Evolutionary conservation across 176 grass and related monocot genomes (phyloP).

Genomic region (Rhipidocladum racemiflorum): DNA sequence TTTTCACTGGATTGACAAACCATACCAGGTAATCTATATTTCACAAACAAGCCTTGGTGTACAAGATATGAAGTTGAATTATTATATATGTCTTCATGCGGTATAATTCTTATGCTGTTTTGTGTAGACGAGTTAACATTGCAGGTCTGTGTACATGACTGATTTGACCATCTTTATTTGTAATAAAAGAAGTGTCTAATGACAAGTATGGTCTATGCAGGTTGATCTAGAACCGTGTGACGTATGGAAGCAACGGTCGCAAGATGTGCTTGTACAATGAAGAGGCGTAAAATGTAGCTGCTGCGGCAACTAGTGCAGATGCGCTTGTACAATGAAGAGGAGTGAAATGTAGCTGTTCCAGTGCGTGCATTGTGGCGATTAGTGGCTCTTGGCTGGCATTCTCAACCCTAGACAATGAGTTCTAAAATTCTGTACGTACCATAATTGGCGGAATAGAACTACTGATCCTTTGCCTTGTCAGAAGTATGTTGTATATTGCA

Average conservation of each 20-base stretch:
- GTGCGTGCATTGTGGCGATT: background rate
- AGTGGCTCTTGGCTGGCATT: background rate
- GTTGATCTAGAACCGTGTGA: slow-evolving; percentile 61
- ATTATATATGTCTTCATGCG: background rate
- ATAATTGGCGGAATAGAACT: background rate
- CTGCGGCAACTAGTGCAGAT: background rate
- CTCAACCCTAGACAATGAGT: background rate
- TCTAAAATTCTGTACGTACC: background rate
- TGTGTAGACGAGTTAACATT: background rate
- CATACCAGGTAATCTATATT: slow-evolving; percentile 56
- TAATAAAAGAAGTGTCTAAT: slow-evolving; percentile 8
- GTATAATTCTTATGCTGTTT: background rate
- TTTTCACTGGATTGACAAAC: slow-evolving; percentile 78
- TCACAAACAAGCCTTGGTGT: background rate
- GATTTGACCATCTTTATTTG: background rate
- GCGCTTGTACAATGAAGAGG: slow-evolving; percentile 45
- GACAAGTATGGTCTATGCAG: slow-evolving; percentile 22
- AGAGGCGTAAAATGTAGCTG: background rate
- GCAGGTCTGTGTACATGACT: background rate
- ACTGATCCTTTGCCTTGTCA: background rate
- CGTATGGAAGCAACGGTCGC: slow-evolving; percentile 83
- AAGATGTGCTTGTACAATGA: slow-evolving; percentile 54
- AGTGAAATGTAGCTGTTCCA: background rate
- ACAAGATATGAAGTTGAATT: background rate
- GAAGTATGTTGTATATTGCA: background rate